Evolutionary conservation across 163 green algal species (phyloP), one percentile per base, ranked within the genome.

Genomic region (Chloroidium sp.): DNA sequence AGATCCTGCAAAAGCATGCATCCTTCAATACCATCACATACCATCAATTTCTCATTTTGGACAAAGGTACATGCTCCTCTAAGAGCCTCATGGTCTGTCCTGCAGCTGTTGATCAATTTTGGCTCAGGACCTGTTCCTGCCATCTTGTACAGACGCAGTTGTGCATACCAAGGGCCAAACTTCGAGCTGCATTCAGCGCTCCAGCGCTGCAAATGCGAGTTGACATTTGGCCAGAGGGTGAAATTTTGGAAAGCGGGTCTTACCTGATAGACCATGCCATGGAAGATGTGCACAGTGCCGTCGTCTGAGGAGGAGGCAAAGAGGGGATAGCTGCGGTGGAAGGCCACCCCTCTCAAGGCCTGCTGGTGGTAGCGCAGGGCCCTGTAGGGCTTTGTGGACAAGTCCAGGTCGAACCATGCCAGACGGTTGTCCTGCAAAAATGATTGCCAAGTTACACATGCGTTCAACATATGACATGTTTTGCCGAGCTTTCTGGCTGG

Each of bases 271-370:
- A 99, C 95, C 84, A 94, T 97, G 74, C 89, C 89, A 82, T 96
- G 91, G 82, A 97, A 95, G 13, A 97, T 87, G 78, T 99, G 96
- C 3, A 91, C 87, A 1, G 87, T 94, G 68, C 85, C 93, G 81
- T 99, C 96, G 86, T 98, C 95, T 1, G 89, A 91, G 59, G 86
- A 86, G 4, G 93, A 97, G 12, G 96, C 96, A 88, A 98, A 98
- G 2, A 99, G 91, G 1, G 96, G 96, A 85, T 98, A 97, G 13
- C 81, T 89, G 67, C 69, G 81, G 89, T 99, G 96, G 87, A 95
- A 98, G 61, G 93, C 91, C 1, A 94, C 90, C 60, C 86, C 86
- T 0, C 92, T 87, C 59, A 97, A 81, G 0, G 90, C 86, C 59
- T 89, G 80, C 0, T 75, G 85, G 86, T 98, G 94, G 88, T 97